Conservation (phyloP, 768 basidiomycete genomes). For the Coprinopsis marcescibilis region DNA sequence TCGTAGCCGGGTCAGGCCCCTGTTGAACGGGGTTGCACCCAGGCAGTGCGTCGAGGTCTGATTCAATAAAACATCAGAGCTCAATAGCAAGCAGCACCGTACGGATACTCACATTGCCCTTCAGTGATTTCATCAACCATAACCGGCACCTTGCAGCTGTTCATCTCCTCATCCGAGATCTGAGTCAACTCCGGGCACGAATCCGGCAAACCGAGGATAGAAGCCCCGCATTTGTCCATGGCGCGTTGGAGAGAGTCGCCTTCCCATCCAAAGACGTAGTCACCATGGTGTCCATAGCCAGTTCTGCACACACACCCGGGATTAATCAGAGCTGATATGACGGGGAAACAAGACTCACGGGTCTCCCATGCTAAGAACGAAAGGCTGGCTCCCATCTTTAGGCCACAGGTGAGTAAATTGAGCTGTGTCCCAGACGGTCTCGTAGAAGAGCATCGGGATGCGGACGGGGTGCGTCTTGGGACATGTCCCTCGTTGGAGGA, state of each 20-base stretch:
- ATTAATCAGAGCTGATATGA: background rate
- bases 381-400: constrained; percentile 9
- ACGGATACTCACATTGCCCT: constrained; percentile 5
- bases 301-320: constrained; percentile 1
- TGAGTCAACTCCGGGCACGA: constrained; percentile 8
- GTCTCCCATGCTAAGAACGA: constrained; percentile 10
- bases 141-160: constrained; percentile 2
- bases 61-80: background rate
- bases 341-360: constrained; percentile 3
- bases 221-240: constrained; percentile 9
- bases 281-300: constrained; percentile 11
- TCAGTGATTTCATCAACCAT: constrained; percentile 8
- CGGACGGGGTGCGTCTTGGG: constrained; percentile 8
- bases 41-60: constrained; percentile 8
- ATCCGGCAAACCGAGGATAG: constrained; percentile 8
- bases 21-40: constrained; percentile 12
- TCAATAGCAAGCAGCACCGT: background rate
- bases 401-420: constrained; percentile 8
- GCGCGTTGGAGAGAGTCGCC: constrained; percentile 11
- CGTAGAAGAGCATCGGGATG: constrained; percentile 8
- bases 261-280: constrained; percentile 13
- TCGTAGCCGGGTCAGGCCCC: constrained; percentile 7
- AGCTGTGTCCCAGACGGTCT: constrained; percentile 12
- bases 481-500: constrained; percentile 6
- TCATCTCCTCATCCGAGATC: constrained; percentile 12